phyloP scores from a whole-genome alignment of 441 rosid genomes.

The Brassica balearica region DNA sequence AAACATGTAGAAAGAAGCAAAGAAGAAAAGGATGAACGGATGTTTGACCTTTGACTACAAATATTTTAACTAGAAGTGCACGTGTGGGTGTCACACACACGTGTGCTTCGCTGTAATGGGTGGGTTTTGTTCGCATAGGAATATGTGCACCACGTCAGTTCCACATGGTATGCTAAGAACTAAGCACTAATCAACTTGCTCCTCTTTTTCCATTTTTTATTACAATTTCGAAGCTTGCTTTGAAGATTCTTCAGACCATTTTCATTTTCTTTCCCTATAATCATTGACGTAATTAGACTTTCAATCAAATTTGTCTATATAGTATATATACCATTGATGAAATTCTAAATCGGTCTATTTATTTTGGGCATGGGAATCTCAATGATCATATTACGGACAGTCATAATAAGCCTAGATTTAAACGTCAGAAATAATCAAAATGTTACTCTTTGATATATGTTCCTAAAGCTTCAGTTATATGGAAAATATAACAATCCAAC shows the following conservation, averaged over 20 bases:
- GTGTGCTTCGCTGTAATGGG: conserved; percentile 44
- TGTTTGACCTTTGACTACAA: conserved; percentile 39
- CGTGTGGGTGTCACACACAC: conserved; percentile 35
- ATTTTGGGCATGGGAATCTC: conserved; percentile 39
- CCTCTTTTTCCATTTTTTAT: conserved; percentile 21
- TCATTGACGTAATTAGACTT: conserved; percentile 9
- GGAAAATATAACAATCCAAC: neutral
- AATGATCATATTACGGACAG: neutral
- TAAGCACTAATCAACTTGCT: conserved; percentile 29
- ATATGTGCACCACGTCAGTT: conserved; percentile 42
- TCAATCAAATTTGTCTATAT: neutral
- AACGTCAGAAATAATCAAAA: conserved; percentile 5
- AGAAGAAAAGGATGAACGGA: neutral
- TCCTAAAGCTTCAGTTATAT: neutral
- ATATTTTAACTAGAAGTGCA: conserved; percentile 27
- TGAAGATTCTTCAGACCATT: conserved; percentile 35
- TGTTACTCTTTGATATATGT: conserved; percentile 3
- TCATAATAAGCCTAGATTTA: conserved; percentile 6
- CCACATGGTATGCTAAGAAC: conserved; percentile 36
- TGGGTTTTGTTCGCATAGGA: conserved; percentile 26
- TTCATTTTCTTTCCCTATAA: conserved; percentile 15
- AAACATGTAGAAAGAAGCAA: neutral
- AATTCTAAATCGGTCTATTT: neutral
- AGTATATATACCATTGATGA: neutral
- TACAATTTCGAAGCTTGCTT: conserved; percentile 30